phyloP scores from a whole-genome alignment of 2,329 filamentous ascomycete genomes.

The Diaporthe vexans region DNA sequence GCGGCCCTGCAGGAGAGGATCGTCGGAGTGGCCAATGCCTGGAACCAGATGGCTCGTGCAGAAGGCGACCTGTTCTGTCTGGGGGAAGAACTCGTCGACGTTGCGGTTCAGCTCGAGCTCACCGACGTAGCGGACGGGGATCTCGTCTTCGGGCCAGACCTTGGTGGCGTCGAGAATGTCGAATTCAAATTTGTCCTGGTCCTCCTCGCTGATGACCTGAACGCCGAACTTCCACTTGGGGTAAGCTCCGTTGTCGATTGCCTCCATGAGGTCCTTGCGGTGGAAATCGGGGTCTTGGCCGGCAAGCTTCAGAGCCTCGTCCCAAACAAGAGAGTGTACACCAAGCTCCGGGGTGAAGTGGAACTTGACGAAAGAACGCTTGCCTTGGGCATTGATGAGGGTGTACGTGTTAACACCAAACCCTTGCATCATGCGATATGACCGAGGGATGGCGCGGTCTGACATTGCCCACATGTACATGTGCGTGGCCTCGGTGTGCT shows the following conservation, averaged over 20 bases:
- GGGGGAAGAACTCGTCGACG: conserved; percentile 84
- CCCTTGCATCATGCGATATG: conserved; percentile 87
- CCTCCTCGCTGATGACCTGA: conserved; percentile 77
- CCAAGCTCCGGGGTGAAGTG: conserved; percentile 81
- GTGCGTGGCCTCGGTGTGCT: conserved; percentile 80
- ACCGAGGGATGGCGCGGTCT: conserved; percentile 79
- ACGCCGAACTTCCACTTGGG: conserved; percentile 88
- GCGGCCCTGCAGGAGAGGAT: conserved; percentile 80
- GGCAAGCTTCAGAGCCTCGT: conserved; percentile 81
- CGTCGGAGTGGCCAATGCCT: conserved; percentile 82
- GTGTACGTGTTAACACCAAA: conserved; percentile 88
- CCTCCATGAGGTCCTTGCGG: conserved; percentile 80
- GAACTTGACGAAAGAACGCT: conserved; percentile 83
- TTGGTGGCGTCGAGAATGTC: conserved; percentile 90
- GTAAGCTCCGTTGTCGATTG: conserved; percentile 78
- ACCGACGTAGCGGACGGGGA: conserved; percentile 83
- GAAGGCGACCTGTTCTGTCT: conserved; percentile 88
- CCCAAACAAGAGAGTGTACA: conserved; percentile 83
- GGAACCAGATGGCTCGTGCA: conserved; percentile 85
- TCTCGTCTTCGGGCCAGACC: conserved; percentile 83
- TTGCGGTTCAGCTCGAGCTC: conserved; percentile 85
- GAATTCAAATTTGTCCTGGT: conserved; percentile 85
- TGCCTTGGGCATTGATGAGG: conserved; percentile 75
- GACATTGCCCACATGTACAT: conserved; percentile 87
- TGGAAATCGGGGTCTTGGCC: conserved; percentile 87